These are phyloP conservation scores for Termitomyces sp. DNA, from an alignment of 1,284 basidiomycete genomes.

Conservation along the genomic window DNA sequence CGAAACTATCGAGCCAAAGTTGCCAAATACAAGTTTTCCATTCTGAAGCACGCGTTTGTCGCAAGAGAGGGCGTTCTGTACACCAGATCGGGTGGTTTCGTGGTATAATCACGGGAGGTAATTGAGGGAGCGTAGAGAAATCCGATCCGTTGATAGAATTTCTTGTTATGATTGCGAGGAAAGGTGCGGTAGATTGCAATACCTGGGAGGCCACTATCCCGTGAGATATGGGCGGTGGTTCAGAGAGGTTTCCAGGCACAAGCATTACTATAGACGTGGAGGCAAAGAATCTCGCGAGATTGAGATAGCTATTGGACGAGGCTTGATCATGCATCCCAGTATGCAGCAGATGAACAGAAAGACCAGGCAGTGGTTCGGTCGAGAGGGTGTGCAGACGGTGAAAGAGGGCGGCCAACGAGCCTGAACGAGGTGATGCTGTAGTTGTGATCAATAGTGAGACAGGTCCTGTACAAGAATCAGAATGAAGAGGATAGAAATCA, in stretches of 20 bases:
- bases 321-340: slow-evolving; percentile 30
- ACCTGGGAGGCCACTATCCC: slow-evolving; percentile 21
- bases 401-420: slow-evolving; percentile 26
- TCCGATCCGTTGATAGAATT: slow-evolving; percentile 10
- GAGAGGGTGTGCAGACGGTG: slow-evolving; percentile 25
- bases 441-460: slow-evolving; percentile 52
- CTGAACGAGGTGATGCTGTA: slow-evolving; percentile 27
- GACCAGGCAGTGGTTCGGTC: slow-evolving; percentile 23
- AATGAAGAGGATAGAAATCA: background rate
- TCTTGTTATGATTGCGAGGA: slow-evolving; percentile 22
- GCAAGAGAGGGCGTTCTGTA: slow-evolving; percentile 50
- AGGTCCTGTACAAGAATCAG: slow-evolving; percentile 35
- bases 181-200: slow-evolving; percentile 22
- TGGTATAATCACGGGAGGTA: slow-evolving; percentile 45
- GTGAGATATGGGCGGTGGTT: slow-evolving; percentile 21
- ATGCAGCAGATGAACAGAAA: slow-evolving; percentile 49
- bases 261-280: slow-evolving; percentile 44
- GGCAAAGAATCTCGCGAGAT: slow-evolving; percentile 58
- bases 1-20: slow-evolving; percentile 52
- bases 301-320: slow-evolving; percentile 54
- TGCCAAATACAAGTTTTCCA: slow-evolving; percentile 72
- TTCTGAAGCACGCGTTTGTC: slow-evolving; percentile 41
- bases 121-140: slow-evolving; percentile 27
- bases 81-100: slow-evolving; percentile 57
- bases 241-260: slow-evolving; percentile 42